These are phyloP conservation scores for Hirschioporus abietinus DNA, from an alignment of 768 basidiomycete genomes.

Conservation along the genomic window DNA sequence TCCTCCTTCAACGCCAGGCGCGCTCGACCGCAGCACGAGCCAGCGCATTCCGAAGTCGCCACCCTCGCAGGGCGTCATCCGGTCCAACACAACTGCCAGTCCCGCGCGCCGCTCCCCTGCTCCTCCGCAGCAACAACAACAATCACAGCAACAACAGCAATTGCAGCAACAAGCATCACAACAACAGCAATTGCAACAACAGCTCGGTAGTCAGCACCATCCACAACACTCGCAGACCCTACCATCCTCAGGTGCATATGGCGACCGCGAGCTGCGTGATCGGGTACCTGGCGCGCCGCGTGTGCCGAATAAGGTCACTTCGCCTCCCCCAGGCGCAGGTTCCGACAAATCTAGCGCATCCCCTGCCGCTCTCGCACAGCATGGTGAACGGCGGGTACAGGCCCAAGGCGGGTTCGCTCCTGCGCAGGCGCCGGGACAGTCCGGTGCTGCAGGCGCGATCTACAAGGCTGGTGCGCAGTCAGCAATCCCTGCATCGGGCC, in stretches of 20 bases:
- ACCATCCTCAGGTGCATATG: background rate
- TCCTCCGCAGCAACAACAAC: slow-evolving; percentile 69
- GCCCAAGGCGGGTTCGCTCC: slow-evolving; percentile 61
- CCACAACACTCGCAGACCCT: slow-evolving; percentile 10
- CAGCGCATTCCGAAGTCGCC: slow-evolving; percentile 55
- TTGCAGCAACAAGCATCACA: too few relatives aligned
- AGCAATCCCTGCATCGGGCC: slow-evolving; percentile 54
- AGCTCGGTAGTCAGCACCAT: slow-evolving; percentile 2
- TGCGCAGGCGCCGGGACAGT: slow-evolving; percentile 22
- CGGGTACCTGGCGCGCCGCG: slow-evolving; percentile 1
- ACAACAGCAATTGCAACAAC: slow-evolving; percentile 43
- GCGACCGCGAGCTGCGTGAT: slow-evolving; percentile 19
- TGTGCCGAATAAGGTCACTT: slow-evolving; percentile 10
- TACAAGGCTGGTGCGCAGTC: slow-evolving; percentile 42
- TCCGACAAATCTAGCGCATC: slow-evolving; percentile 1
- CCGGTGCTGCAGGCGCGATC: slow-evolving; percentile 19
- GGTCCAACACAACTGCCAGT: slow-evolving; percentile 37
- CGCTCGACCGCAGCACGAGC: slow-evolving; percentile 85
- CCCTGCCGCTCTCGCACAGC: slow-evolving; percentile 19
- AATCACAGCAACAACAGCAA: too few relatives aligned
- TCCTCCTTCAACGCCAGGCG: slow-evolving; percentile 57
- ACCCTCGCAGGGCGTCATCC: slow-evolving; percentile 5
- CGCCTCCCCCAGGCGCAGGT: background rate
- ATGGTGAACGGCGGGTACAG: slow-evolving; percentile 27
- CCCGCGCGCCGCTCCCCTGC: slow-evolving; percentile 32